Conservation (phyloP, 2,329 filamentous ascomycete genomes). For the Fusarium circinatum region DNA sequence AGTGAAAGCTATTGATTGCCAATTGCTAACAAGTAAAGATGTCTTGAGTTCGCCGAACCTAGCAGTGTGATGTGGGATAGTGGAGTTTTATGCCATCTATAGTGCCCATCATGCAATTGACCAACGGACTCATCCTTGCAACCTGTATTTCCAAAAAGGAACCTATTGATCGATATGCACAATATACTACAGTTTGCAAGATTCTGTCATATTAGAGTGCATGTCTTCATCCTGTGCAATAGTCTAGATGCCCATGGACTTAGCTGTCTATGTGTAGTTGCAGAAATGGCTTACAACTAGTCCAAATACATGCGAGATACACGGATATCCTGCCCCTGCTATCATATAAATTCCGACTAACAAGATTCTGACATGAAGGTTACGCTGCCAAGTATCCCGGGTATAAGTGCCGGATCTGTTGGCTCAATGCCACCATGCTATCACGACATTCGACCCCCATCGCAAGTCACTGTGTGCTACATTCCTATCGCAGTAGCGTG, state of each 20-base stretch:
- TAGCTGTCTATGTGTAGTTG: neutral
- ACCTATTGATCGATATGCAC: neutral
- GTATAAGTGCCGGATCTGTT: neutral
- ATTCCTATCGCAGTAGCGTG: neutral
- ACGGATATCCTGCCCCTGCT: neutral
- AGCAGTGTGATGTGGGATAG: neutral
- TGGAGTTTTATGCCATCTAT: conserved; percentile 22
- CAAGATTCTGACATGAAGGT: neutral
- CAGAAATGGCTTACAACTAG: neutral
- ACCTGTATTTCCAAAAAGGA: neutral
- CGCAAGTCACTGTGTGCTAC: neutral
- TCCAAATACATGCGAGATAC: neutral
- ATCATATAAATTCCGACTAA: neutral
- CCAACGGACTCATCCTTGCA: neutral
- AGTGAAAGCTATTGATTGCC: neutral
- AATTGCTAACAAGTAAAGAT: neutral
- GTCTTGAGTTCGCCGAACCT: neutral
- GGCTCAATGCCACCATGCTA: conserved; percentile 1
- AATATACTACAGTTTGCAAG: neutral
- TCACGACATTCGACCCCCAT: conserved; percentile 10
- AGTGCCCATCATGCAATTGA: conserved; percentile 24
- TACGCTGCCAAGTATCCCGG: neutral
- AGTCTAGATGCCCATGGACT: neutral
- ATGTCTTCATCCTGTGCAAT: neutral
- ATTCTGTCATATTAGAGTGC: neutral